Evolutionary conservation across 768 basidiomycete species (phyloP).

Genomic region (Solioccasus polychromus): DNA sequence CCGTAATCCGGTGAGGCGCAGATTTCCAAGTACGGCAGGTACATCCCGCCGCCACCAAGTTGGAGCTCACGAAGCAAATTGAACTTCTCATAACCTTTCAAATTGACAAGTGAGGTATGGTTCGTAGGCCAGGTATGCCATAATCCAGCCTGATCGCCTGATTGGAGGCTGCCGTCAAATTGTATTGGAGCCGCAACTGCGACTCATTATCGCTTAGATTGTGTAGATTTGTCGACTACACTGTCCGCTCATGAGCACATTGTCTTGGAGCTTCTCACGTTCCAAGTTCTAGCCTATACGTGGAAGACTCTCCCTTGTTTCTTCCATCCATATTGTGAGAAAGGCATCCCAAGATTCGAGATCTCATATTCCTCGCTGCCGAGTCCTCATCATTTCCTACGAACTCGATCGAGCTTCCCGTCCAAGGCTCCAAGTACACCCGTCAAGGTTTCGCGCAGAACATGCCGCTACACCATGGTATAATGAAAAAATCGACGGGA

Average conservation of each 20-base stretch:
- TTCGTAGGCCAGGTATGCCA: conserved; percentile 15
- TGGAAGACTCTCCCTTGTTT: too few relatives aligned
- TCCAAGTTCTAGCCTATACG: too few relatives aligned
- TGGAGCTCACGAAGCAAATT: conserved; percentile 16
- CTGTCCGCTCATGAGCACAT: conserved; percentile 1
- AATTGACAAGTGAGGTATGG: conserved; percentile 2
- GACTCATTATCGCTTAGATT: conserved; percentile 13
- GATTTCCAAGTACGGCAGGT: conserved; percentile 19
- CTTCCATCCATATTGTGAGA: not conserved
- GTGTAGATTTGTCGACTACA: conserved; percentile 14
- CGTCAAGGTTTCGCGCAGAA: too few relatives aligned
- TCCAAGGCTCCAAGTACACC: too few relatives aligned
- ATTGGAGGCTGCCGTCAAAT: conserved; percentile 13
- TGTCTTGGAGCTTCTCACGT: too few relatives aligned
- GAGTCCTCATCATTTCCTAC: not conserved
- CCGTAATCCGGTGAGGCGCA: conserved; percentile 24
- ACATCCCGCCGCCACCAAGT: conserved; percentile 9
- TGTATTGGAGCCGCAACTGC: not conserved
- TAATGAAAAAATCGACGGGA: conserved; percentile 8
- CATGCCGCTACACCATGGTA: too few relatives aligned
- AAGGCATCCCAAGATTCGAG: not conserved
- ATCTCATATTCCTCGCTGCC: conserved; percentile 3
- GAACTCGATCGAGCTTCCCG: not conserved
- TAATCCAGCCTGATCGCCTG: conserved; percentile 4
- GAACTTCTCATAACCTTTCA: conserved; percentile 10